Percentiles rank a stretch among this genome's conserved stretches.
Conservation (phyloP, 768 basidiomycete species). For the Leccinum imitatum region DNA sequence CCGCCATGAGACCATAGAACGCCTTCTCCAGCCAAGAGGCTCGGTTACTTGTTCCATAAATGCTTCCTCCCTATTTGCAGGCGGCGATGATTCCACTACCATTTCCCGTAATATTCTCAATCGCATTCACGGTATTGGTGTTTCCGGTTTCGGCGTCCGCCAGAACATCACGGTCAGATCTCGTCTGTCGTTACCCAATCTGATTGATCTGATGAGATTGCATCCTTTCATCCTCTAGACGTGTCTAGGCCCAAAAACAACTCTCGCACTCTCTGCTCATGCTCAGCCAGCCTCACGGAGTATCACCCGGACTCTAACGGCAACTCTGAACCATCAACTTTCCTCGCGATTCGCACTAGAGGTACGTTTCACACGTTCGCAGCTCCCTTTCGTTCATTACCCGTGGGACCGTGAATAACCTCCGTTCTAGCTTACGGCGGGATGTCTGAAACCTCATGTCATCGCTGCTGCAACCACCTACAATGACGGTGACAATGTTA, state of each 20-base stretch:
- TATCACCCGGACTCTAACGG: conserved; percentile 49
- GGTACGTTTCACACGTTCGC: conserved; percentile 33
- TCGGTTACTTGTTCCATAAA: conserved; percentile 46
- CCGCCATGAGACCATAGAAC: conserved; percentile 37
- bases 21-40: conserved; percentile 45
- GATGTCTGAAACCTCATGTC: conserved; percentile 41
- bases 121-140: conserved; percentile 37
- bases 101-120: conserved; percentile 30
- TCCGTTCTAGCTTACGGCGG: conserved; percentile 38
- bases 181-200: conserved; percentile 11
- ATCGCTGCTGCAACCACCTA: conserved; percentile 48
- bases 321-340: conserved; percentile 75
- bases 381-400: conserved; percentile 11
- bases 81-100: conserved; percentile 31
- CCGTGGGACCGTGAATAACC: conserved; percentile 15
- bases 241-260: conserved; percentile 46
- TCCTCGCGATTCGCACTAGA: conserved; percentile 60
- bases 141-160: conserved; percentile 38
- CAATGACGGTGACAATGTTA: conserved; percentile 45
- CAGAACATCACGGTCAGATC: conserved; percentile 46
- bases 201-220: conserved; percentile 20
- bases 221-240: conserved; percentile 39
- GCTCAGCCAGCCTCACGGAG: conserved; percentile 28
- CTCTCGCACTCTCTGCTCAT: conserved; percentile 39
- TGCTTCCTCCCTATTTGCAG: conserved; percentile 47